These are phyloP conservation scores for Solanum hybrid DNA, from an alignment of 305 asterid species.

Conservation along the genomic window DNA sequence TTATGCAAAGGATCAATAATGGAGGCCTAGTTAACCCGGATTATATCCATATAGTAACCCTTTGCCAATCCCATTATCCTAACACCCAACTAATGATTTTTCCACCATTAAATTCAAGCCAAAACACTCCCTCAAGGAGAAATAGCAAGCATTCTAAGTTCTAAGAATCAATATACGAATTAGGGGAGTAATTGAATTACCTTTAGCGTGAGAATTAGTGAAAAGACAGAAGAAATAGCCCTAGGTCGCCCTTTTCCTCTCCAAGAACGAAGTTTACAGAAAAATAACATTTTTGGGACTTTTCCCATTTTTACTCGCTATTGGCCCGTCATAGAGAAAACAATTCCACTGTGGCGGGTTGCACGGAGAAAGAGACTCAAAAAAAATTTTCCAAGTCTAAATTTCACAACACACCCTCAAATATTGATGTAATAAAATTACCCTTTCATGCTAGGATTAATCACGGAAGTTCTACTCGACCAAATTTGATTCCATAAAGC, in stretches of 20 bases:
- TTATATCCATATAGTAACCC: neutral
- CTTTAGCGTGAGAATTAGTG: neutral
- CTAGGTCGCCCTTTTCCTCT: neutral
- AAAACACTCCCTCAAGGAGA: neutral
- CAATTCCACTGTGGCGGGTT: neutral
- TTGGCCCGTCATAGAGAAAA: neutral
- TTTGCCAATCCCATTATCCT: neutral
- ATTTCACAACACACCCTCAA: neutral
- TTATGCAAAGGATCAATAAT: neutral
- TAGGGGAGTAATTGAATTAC: neutral
- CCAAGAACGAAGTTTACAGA: neutral
- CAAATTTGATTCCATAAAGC: neutral
- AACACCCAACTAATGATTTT: neutral
- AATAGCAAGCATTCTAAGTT: neutral
- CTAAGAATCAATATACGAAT: neutral
- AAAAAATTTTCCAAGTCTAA: too few relatives aligned
- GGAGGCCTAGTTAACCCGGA: rapidly evolving
- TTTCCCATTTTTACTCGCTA: neutral
- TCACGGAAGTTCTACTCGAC: neutral
- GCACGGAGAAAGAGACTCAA: too few relatives aligned
- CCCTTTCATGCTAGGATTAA: neutral
- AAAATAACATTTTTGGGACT: neutral
- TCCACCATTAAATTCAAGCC: neutral
- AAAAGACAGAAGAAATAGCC: too few relatives aligned
- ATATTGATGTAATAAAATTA: neutral